These are phyloP conservation scores for Cephaloascus fragrans DNA, from an alignment of 805 yeast genomes.

Conservation along the genomic window DNA sequence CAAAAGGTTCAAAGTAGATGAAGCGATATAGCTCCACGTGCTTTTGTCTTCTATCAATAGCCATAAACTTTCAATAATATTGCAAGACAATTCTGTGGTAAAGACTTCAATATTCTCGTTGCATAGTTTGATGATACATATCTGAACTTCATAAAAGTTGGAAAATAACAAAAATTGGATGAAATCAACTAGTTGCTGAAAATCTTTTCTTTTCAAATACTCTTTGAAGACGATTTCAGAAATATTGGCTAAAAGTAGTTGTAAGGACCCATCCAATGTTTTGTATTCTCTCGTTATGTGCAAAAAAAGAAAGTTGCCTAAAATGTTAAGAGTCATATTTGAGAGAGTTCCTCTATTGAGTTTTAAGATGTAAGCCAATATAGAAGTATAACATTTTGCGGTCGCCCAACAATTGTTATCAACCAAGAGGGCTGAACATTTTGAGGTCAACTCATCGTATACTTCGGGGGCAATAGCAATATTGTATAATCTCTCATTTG, in stretches of 20 bases:
- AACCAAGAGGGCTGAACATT: slow-evolving; percentile 6
- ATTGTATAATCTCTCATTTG: slow-evolving; percentile 1
- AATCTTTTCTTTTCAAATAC: slow-evolving; percentile 6
- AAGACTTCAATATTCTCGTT: slow-evolving; percentile 1
- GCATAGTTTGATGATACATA: slow-evolving; percentile 26
- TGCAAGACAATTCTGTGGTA: slow-evolving; percentile 1
- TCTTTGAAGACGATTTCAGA: slow-evolving; percentile 16
- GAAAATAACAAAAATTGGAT: slow-evolving; percentile 26
- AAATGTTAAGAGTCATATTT: slow-evolving; percentile 4
- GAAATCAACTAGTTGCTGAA: slow-evolving; percentile 13
- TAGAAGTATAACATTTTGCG: slow-evolving; percentile 19
- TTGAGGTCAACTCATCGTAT: background rate
- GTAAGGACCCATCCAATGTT: slow-evolving; percentile 38
- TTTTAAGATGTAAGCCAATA: slow-evolving; percentile 5
- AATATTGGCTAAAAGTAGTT: slow-evolving; percentile 29
- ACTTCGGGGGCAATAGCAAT: background rate
- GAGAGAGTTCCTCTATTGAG: slow-evolving; percentile 3
- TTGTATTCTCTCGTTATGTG: slow-evolving; percentile 11
- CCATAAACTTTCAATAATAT: slow-evolving; percentile 8
- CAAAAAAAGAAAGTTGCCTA: slow-evolving; percentile 25
- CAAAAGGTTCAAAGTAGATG: slow-evolving; percentile 26
- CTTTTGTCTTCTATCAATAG: slow-evolving; percentile 11
- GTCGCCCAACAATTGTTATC: slow-evolving; percentile 19
- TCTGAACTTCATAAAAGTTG: slow-evolving; percentile 33
- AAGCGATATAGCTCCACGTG: slow-evolving; percentile 35